Evolutionary conservation across 164 flowering plant genomes (phyloP), one percentile per base, ranked within the genome.

Genomic region (Nelumbo lutea): DNA sequence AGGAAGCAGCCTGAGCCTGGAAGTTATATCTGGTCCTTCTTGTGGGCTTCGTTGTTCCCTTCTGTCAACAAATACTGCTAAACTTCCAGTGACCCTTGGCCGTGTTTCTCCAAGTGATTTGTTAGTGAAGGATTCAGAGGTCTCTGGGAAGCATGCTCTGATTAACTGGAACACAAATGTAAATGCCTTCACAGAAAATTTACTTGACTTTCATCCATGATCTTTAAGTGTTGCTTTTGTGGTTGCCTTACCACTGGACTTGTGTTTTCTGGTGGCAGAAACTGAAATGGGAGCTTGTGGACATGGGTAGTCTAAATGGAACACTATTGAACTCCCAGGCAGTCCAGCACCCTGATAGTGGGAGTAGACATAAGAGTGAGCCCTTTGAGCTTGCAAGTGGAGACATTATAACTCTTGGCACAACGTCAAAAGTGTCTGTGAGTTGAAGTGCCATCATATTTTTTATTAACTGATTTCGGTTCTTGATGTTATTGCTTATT

Each of bases 221-320:
- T 11, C 27, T 27, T 27, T 27, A 27, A 27, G 27, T 27, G 27
- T 27, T 27, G 27, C 27, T 53, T 38, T 14, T 39, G 62, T 66
- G 43, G 46, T 56, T 69, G 11, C 42, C 40, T 42, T 40, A 9
- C 9, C 2, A 51, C 48, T 47, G 4, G 15, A 48, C 48, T 50
- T 65, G 40, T 41, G 11, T 52, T 48, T 42, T 62, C 64, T 75
- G 71, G 48, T 79, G 76, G 68, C 90, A 96, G 99, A 93, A 82
- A 73, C 73, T 81, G 77, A 92, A 85, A 75, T 96, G 99, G 99
- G 99, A 96, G 78, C 79, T 96, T 75, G 83, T 85, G 70, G 99
- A 96, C 78, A 85, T 90, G 95, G 99, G 99, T 66, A 96, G 99
- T 81, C 79, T 96, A 52, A 96, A 96, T 79, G 99, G 99, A 43